Evolutionary conservation across 2,329 filamentous ascomycete genomes (phyloP).

Genomic region (Hypoxylon sp.): DNA sequence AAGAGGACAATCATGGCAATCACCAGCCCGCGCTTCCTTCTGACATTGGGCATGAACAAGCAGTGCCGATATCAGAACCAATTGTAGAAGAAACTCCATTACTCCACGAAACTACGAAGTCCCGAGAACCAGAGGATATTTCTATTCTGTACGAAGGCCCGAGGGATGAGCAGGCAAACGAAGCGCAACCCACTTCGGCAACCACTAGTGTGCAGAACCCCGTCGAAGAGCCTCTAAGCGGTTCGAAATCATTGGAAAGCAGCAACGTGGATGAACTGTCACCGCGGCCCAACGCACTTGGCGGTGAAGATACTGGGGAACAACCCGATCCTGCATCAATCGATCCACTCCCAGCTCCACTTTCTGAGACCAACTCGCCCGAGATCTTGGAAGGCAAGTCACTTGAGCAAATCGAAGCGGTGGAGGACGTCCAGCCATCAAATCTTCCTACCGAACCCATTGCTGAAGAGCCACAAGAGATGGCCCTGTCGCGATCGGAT

Average conservation of each 20-base stretch:
- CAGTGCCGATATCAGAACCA: conserved; percentile 2
- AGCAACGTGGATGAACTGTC: conserved; percentile 35
- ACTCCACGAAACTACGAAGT: conserved; percentile 12
- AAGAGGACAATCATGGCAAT: not conserved
- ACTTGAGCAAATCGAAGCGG: conserved; percentile 31
- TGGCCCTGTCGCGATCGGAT: conserved; percentile 42
- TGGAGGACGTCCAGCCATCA: conserved; percentile 28
- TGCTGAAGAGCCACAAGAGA: conserved; percentile 29
- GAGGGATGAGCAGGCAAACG: conserved; percentile 18
- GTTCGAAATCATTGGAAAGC: conserved; percentile 27
- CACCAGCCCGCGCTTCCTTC: conserved; percentile 5
- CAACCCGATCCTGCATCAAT: conserved; percentile 31
- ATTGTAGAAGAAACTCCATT: conserved; percentile 17
- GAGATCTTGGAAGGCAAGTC: conserved; percentile 34
- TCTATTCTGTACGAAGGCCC: conserved; percentile 13
- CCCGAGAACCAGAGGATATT: conserved; percentile 9
- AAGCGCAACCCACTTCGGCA: conserved; percentile 14
- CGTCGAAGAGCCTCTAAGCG: conserved; percentile 23
- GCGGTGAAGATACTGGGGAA: conserved; percentile 40
- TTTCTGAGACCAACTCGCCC: conserved; percentile 15
- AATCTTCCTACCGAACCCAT: conserved; percentile 15
- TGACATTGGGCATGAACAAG: conserved; percentile 13
- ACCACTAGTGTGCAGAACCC: conserved; percentile 17
- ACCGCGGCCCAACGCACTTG: conserved; percentile 32
- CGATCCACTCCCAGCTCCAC: conserved; percentile 32